Evolutionary conservation across 106 monocot genomes (phyloP).

Genomic region (Dendrobium catenatum): DNA sequence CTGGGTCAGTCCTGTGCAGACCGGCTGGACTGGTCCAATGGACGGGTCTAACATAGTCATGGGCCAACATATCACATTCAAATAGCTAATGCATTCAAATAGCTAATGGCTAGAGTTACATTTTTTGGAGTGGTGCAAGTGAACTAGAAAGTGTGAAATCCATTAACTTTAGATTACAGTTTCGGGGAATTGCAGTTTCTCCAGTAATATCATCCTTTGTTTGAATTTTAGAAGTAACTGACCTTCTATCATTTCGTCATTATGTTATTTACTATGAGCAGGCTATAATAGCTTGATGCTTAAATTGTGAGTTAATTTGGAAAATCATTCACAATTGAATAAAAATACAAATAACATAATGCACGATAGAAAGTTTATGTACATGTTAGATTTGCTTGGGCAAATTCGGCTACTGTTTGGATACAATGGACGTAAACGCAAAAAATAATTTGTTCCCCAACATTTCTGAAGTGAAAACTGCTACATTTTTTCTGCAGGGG

Average conservation of each 20-base stretch:
- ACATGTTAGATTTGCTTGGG: background rate
- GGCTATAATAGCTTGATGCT: background rate
- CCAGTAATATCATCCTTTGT: background rate
- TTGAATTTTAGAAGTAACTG: too few species aligned
- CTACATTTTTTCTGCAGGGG: slow-evolving; percentile 38
- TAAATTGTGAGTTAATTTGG: background rate
- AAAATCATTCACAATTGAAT: background rate
- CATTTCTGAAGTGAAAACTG: background rate
- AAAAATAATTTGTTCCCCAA: background rate
- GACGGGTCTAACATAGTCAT: too few species aligned
- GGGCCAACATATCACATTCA: background rate
- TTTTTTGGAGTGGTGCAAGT: background rate
- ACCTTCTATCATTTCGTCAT: too few species aligned
- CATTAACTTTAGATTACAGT: background rate
- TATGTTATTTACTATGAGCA: too few species aligned
- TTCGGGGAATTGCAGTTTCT: background rate
- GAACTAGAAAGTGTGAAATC: background rate
- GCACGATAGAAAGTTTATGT: background rate
- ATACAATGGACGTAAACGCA: background rate
- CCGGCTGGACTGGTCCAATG: too few species aligned
- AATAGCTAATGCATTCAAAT: background rate
- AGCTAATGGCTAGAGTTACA: background rate
- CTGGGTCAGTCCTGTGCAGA: too few species aligned
- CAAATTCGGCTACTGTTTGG: background rate
- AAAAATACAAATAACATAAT: background rate